Evolutionary conservation across 2,329 filamentous ascomycete genomes (phyloP).

Genomic region (Emericellopsis cladophorae): DNA sequence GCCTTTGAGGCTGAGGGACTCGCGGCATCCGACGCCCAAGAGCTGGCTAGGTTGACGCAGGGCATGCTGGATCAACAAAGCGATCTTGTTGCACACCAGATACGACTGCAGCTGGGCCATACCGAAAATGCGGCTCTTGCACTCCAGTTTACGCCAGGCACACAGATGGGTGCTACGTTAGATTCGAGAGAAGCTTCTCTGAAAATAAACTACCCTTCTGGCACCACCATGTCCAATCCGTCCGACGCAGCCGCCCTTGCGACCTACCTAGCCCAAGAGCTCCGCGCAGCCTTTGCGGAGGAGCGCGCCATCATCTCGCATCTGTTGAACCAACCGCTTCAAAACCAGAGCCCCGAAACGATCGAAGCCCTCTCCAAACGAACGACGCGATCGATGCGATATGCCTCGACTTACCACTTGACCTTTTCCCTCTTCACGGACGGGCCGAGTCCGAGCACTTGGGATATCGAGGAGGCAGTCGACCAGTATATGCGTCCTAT

Average conservation of each 20-base stretch:
- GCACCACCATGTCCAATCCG: slow-evolving; percentile 51
- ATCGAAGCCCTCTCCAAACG: slow-evolving; percentile 51
- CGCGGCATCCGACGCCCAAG: slow-evolving; percentile 53
- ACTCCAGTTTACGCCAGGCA: slow-evolving; percentile 56
- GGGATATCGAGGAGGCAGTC: slow-evolving; percentile 80
- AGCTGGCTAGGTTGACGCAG: slow-evolving; percentile 70
- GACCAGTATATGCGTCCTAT: slow-evolving; percentile 72
- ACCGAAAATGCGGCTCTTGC: slow-evolving; percentile 42
- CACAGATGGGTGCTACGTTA: slow-evolving; percentile 47
- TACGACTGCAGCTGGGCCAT: slow-evolving; percentile 37
- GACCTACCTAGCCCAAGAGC: slow-evolving; percentile 63
- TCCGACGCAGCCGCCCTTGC: slow-evolving; percentile 64
- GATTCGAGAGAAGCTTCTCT: slow-evolving; percentile 59
- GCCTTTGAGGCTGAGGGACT: slow-evolving; percentile 59
- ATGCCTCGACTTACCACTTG: slow-evolving; percentile 86
- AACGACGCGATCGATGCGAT: slow-evolving; percentile 76
- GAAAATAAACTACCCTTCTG: slow-evolving; percentile 64
- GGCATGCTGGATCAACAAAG: slow-evolving; percentile 77
- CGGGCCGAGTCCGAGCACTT: slow-evolving; percentile 64
- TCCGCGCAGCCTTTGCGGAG: slow-evolving; percentile 71
- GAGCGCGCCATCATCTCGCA: slow-evolving; percentile 79
- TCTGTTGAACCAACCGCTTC: slow-evolving; percentile 48
- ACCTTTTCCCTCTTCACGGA: slow-evolving; percentile 92
- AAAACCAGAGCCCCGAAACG: slow-evolving; percentile 34
- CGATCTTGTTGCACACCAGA: slow-evolving; percentile 73